A percentile compares a stretch with the other conserved stretches of the same genome.
Evolutionary conservation across 2,329 filamentous ascomycete species (phyloP).

Genomic region (Colletotrichum chlorophyti): DNA sequence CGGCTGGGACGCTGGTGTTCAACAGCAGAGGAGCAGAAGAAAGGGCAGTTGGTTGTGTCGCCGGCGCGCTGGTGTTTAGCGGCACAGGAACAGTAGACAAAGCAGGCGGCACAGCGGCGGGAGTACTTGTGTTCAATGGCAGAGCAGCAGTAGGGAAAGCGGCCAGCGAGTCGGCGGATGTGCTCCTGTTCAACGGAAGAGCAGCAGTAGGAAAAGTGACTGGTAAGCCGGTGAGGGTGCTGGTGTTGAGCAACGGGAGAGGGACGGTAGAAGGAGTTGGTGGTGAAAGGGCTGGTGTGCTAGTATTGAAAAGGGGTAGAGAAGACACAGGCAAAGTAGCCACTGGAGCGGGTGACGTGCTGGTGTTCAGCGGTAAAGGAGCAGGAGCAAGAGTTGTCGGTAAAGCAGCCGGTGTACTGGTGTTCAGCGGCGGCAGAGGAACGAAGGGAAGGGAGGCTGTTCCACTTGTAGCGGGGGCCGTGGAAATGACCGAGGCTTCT

Average conservation of each 20-base stretch:
- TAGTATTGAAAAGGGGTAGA: neutral
- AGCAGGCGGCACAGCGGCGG: too few species aligned
- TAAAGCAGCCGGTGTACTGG: neutral
- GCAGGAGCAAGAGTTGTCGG: neutral
- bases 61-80: too few species aligned
- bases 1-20: neutral
- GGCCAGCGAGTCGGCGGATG: too few species aligned
- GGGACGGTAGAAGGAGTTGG: neutral
- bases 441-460: neutral
- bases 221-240: neutral
- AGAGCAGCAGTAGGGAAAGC: neutral
- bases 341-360: too few species aligned
- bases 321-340: neutral
- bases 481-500: conserved; percentile 13
- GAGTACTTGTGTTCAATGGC: conserved; percentile 4
- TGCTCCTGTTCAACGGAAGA: too few species aligned
- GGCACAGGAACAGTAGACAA: too few species aligned
- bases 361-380: neutral
- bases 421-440: neutral
- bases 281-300: neutral
- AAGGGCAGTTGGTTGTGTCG: neutral
- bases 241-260: neutral
- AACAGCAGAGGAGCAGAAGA: neutral
- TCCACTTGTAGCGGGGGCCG: neutral
- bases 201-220: neutral